Evolutionary conservation across 768 basidiomycete species (phyloP).

Genomic region (Pleurotus djamor): DNA sequence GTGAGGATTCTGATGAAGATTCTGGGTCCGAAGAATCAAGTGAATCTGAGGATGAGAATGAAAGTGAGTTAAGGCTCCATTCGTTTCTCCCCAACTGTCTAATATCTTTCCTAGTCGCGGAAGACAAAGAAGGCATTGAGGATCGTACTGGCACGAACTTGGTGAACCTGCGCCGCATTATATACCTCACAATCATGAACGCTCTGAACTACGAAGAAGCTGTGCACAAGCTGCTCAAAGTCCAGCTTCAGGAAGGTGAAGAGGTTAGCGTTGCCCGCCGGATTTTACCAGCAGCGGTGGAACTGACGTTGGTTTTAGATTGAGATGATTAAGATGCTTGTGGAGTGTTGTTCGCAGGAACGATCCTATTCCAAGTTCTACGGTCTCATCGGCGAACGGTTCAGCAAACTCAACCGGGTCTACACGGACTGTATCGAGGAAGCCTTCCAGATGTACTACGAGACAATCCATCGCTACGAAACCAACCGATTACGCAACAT

Average conservation of each 20-base stretch:
- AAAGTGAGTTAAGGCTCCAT: conserved; percentile 15
- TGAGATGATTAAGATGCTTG: conserved; percentile 97
- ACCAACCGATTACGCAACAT: conserved; percentile 98
- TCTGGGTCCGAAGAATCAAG: conserved; percentile 56
- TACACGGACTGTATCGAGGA: conserved; percentile 91
- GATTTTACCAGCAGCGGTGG: too few species aligned
- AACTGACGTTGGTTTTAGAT: conserved; percentile 48
- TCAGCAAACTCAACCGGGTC: conserved; percentile 92
- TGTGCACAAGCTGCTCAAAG: conserved; percentile 94
- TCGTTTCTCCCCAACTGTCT: neutral
- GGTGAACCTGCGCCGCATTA: conserved; percentile 89
- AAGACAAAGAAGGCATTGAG: conserved; percentile 86
- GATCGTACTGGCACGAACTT: conserved; percentile 95
- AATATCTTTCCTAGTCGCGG: conserved; percentile 43
- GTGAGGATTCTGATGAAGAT: conserved; percentile 79
- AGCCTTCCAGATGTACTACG: conserved; percentile 89
- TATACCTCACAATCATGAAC: conserved; percentile 99
- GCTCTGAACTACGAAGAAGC: conserved; percentile 98
- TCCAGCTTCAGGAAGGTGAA: conserved; percentile 88
- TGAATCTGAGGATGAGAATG: conserved; percentile 55
- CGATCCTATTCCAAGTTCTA: conserved; percentile 98
- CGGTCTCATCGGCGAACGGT: conserved; percentile 93
- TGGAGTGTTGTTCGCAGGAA: conserved; percentile 99
- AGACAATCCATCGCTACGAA: conserved; percentile 97
- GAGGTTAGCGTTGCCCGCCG: conserved; percentile 56